A percentile compares a stretch with the other conserved stretches of the same genome.
Conservation (phyloP, 139 green algal genomes). For the Haematococcus sp. region DNA sequence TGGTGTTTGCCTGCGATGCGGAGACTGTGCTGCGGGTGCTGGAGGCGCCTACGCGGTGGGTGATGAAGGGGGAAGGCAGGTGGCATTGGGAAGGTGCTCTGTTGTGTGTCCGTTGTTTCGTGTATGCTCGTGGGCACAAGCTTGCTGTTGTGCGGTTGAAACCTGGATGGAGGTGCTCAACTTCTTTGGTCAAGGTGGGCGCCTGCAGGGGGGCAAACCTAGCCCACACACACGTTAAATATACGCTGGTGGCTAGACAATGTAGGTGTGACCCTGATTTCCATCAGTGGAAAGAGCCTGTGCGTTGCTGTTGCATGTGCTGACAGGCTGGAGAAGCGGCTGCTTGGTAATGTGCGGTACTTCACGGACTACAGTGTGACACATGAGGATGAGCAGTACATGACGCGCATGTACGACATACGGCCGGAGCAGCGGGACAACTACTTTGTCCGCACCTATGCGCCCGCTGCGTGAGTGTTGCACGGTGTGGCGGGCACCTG, state of each 20-base stretch:
- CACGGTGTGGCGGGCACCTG: too few species aligned
- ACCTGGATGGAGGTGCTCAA: too few species aligned
- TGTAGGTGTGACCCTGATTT: too few species aligned
- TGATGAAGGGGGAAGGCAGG: not conserved
- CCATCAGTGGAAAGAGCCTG: too few species aligned
- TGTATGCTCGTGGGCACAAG: too few species aligned
- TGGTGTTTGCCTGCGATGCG: slow-evolving; percentile 65
- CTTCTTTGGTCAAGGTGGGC: too few species aligned
- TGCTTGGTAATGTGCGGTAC: slow-evolving; percentile 63
- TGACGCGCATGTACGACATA: slow-evolving; percentile 60
- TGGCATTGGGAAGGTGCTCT: too few species aligned
- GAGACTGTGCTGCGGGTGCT: slow-evolving; percentile 49
- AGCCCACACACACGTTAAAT: too few species aligned
- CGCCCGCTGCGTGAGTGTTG: not conserved
- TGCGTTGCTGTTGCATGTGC: not conserved
- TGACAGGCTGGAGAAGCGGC: slow-evolving; percentile 45
- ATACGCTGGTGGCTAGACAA: too few species aligned
- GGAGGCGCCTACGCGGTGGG: slow-evolving; percentile 32
- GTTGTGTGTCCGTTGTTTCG: too few species aligned
- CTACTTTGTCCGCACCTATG: slow-evolving; percentile 74
- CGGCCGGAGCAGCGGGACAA: slow-evolving; percentile 54
- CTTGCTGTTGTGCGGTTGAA: too few species aligned
- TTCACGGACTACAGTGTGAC: slow-evolving; percentile 70
- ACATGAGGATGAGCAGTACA: slow-evolving; percentile 67
- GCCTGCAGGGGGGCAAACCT: too few species aligned